A percentile compares a stretch with the other conserved stretches of the same genome.
Conservation (phyloP, 73 alveolate genomes). For the Symbiodinium pilosum region DNA sequence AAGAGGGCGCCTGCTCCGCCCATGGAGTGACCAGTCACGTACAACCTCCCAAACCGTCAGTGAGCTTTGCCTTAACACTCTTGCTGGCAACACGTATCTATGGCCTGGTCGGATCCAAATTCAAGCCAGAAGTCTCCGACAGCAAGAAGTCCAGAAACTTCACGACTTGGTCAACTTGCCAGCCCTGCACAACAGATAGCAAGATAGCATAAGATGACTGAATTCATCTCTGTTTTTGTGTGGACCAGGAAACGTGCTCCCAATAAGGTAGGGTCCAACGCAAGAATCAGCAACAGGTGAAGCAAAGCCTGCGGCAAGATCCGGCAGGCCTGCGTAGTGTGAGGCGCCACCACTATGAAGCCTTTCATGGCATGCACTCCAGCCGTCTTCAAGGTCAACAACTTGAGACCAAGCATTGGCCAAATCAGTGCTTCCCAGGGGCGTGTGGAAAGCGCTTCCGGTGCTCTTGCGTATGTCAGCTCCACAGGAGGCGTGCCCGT, state of each 20-base stretch:
- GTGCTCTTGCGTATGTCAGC: slow-evolving; percentile 36
- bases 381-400: not conserved
- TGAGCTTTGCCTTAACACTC: not conserved
- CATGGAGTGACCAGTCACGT: slow-evolving; percentile 81
- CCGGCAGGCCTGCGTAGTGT: slow-evolving; percentile 49
- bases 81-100: not conserved
- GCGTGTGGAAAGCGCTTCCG: slow-evolving; percentile 1
- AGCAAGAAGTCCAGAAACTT: slow-evolving; percentile 53
- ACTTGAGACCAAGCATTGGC: not conserved
- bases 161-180: slow-evolving; percentile 24
- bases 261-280: no score
- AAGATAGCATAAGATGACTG: no score
- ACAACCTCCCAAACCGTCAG: not conserved
- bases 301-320: no score
- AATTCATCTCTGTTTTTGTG: no score
- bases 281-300: no score
- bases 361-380: not conserved
- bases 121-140: slow-evolving; percentile 11
- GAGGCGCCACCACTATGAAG: slow-evolving; percentile 77
- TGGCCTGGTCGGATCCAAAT: slow-evolving; percentile 40
- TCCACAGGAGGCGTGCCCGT: slow-evolving; percentile 90
- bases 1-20: slow-evolving; percentile 84
- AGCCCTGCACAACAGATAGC: slow-evolving; percentile 10
- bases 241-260: no score
- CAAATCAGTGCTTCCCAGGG: not conserved